Percentiles rank a stretch among this genome's conserved stretches.
Conservation (phyloP, 2,329 filamentous ascomycete genomes). For the Aspergillus carbonarius region DNA sequence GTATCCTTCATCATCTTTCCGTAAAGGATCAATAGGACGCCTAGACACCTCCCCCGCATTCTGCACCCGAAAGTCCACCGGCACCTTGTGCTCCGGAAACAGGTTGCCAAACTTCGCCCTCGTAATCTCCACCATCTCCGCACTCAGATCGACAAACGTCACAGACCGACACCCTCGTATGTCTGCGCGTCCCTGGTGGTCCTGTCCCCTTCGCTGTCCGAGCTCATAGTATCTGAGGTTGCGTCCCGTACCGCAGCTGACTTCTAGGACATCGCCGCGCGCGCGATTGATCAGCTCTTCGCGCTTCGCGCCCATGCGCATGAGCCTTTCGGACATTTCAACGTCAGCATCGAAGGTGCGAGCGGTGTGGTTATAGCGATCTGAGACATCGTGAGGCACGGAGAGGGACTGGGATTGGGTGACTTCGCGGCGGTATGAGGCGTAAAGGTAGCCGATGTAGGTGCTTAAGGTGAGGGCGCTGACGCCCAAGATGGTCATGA, state of each 20-base stretch:
- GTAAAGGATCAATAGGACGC: slow-evolving; percentile 8
- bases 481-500: slow-evolving; percentile 40
- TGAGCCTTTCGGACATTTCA: slow-evolving; percentile 44
- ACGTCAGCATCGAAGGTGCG: slow-evolving; percentile 48
- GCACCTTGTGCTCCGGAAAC: slow-evolving; percentile 31
- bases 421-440: slow-evolving; percentile 41
- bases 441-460: slow-evolving; percentile 47
- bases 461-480: slow-evolving; percentile 42
- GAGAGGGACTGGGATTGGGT: slow-evolving; percentile 30
- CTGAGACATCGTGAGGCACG: slow-evolving; percentile 45
- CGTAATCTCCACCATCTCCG: slow-evolving; percentile 49
- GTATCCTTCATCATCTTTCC: slow-evolving; percentile 14
- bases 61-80: slow-evolving; percentile 35
- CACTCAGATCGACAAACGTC: slow-evolving; percentile 50
- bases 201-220: slow-evolving; percentile 33
- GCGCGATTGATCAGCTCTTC: slow-evolving; percentile 43
- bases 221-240: slow-evolving; percentile 49
- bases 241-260: slow-evolving; percentile 51
- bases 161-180: slow-evolving; percentile 41
- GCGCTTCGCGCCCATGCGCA: slow-evolving; percentile 43
- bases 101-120: slow-evolving; percentile 42
- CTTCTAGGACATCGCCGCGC: slow-evolving; percentile 49
- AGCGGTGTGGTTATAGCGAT: slow-evolving; percentile 47
- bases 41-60: slow-evolving; percentile 31
- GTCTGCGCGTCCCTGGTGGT: slow-evolving; percentile 30